phyloP scores from a whole-genome alignment of 2,329 filamentous ascomycete species.

The Stagonosporopsis chrysanthemi region DNA sequence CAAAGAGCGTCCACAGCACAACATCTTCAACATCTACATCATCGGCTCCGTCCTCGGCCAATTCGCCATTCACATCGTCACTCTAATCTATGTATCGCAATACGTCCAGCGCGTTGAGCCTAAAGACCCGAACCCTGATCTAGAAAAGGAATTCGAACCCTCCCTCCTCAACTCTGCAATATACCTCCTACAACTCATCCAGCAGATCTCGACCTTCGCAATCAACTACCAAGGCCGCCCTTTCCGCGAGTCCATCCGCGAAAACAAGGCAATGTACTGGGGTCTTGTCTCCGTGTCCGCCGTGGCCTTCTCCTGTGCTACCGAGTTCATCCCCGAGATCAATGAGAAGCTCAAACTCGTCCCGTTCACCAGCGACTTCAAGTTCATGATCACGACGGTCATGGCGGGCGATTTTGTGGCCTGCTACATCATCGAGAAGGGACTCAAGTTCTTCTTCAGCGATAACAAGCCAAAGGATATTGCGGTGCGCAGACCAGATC shows the following conservation, averaged over 20 bases:
- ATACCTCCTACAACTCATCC: constrained; percentile 96
- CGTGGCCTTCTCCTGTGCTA: constrained; percentile 92
- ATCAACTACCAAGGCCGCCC: constrained; percentile 99
- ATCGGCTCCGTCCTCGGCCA: constrained; percentile 97
- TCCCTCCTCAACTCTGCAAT: constrained; percentile 96
- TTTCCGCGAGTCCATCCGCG: constrained; percentile 93
- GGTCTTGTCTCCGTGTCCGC: constrained; percentile 88
- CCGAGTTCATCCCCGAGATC: constrained; percentile 93
- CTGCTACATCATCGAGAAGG: constrained; percentile 87
- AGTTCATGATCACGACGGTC: constrained; percentile 78
- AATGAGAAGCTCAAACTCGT: constrained; percentile 94
- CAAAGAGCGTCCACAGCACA: constrained; percentile 95
- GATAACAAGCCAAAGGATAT: constrained; percentile 96
- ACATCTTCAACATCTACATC: constrained; percentile 99
- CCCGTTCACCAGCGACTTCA: constrained; percentile 88
- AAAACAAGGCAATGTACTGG: constrained; percentile 98
- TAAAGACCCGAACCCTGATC: constrained; percentile 73
- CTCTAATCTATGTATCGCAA: constrained; percentile 90
- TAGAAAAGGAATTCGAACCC: constrained; percentile 93
- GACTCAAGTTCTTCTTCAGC: constrained; percentile 83
- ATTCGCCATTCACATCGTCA: constrained; percentile 94
- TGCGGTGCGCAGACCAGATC: constrained; percentile 83
- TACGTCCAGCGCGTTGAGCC: constrained; percentile 87
- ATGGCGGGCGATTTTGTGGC: constrained; percentile 89
- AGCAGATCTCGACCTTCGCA: constrained; percentile 98